Evolutionary conservation across 345 rosid genomes (phyloP), one percentile per base, ranked within the genome.

Genomic region (Viola odorata): DNA sequence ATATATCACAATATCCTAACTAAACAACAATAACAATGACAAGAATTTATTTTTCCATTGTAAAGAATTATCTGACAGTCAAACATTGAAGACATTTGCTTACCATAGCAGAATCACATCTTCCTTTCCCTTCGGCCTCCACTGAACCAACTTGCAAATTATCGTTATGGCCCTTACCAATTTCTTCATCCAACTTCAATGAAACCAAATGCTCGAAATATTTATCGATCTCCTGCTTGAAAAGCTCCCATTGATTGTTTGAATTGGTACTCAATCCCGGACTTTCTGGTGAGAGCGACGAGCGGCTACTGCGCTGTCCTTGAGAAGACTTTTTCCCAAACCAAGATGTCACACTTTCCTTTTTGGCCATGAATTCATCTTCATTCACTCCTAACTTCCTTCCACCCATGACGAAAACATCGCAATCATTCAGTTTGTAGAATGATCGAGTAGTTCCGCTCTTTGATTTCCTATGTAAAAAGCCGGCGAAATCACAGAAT

Each of bases 311-410:
- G 2, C 2, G 32, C 32, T 23, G 32, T 23, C 32, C 32, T 23
- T 15, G 57, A 17, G 49, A 48, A 38, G 88, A 86, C 72, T 86
- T 71, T 73, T 77, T 91, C 13, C 85, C 88, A 3, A 89, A 53
- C 84, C 91, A 83, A 16, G 62, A 73, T 65, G 55, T 80, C 7
- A 82, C 68, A 50, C 41, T 80, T 3, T 64, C 55, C 65, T 67
- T 80, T 45, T 64, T 84, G n/a, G 75, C 83, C 49, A 73, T 65
- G 50, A 48, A 23, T 53, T 68, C 79, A 41, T 70, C 80, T 51
- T 81, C 84, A 3, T 69, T 80, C n/a, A 79, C 82, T 66, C 78
- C 81, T 64, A 75, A 62, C 67, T 86, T 86, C 51, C 96, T 96
- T 47, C 82, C 95, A 47, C 87, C 77, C 17, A 91, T 69, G 48